phyloP scores from a whole-genome alignment of 179 eudicot genomes.

The Gypsophila paniculata region DNA sequence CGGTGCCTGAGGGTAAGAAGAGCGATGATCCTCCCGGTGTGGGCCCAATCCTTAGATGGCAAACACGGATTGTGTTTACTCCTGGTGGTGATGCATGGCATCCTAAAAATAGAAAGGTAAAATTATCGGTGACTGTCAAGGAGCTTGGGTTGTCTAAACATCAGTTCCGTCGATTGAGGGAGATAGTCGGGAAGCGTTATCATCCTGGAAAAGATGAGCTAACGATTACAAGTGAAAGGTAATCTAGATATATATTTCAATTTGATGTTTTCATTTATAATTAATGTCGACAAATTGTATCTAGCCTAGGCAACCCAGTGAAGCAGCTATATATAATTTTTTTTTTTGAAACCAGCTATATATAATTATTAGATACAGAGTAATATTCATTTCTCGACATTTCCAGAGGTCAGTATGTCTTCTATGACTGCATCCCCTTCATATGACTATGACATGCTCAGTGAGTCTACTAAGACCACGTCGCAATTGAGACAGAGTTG shows the following conservation, averaged over 20 bases:
- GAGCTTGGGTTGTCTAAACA: constrained; percentile 84
- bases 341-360: too few relatives aligned
- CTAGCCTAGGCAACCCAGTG: constrained; percentile 1
- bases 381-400: background rate
- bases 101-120: constrained; percentile 93
- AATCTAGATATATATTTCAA: constrained; percentile 9
- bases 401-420: background rate
- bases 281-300: background rate
- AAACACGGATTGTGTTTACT: constrained; percentile 62
- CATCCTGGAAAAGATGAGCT: constrained; percentile 82
- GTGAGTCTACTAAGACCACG: too few relatives aligned
- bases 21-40: constrained; percentile 85
- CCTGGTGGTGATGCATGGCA: constrained; percentile 98
- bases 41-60: constrained; percentile 90
- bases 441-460: background rate
- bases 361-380: too few relatives aligned
- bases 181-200: constrained; percentile 82
- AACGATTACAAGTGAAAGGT: constrained; percentile 94
- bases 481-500: background rate
- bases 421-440: too few relatives aligned
- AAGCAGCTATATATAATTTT: background rate
- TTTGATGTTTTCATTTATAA: background rate
- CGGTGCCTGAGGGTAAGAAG: constrained; percentile 37
- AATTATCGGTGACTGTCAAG: constrained; percentile 79
- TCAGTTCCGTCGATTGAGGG: constrained; percentile 78